Evolutionary conservation across 1,284 basidiomycete species (phyloP).

Genomic region (Volvariella volvacea): DNA sequence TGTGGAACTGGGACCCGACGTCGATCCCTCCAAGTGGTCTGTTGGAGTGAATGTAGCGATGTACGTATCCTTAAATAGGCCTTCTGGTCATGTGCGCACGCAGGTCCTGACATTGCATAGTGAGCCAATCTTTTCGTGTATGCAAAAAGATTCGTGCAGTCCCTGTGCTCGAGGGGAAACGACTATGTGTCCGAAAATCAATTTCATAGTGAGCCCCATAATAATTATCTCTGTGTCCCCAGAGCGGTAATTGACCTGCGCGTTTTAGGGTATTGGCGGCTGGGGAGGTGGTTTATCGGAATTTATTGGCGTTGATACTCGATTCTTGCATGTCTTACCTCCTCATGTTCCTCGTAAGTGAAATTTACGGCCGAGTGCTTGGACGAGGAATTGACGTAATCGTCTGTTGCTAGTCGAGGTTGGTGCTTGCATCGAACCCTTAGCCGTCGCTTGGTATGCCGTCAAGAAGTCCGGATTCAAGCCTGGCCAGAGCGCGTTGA

Average conservation of each 20-base stretch:
- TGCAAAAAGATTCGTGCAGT: slow-evolving; percentile 16
- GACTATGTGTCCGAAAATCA: slow-evolving; percentile 20
- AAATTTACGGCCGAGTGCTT: not conserved
- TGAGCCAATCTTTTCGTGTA: slow-evolving; percentile 23
- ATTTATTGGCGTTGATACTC: slow-evolving; percentile 21
- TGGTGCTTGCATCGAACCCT: slow-evolving; percentile 25
- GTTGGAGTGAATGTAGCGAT: slow-evolving; percentile 22
- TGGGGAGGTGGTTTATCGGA: slow-evolving; percentile 26
- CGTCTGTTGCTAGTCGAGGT: slow-evolving; percentile 18
- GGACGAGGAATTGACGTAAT: not conserved
- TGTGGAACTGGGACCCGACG: slow-evolving; percentile 18
- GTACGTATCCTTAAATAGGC: slow-evolving; percentile 14
- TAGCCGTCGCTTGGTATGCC: slow-evolving; percentile 25
- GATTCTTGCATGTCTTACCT: slow-evolving; percentile 20
- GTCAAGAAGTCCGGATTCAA: slow-evolving; percentile 23
- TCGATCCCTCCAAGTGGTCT: slow-evolving; percentile 19
- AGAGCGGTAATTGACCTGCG: too few relatives aligned
- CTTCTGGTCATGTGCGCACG: too few relatives aligned
- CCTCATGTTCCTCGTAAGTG: slow-evolving; percentile 19
- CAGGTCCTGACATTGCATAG: slow-evolving; percentile 10
- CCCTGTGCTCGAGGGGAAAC: slow-evolving; percentile 17
- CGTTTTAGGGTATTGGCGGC: slow-evolving; percentile 23
- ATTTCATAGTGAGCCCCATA: slow-evolving; percentile 25
- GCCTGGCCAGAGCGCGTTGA: slow-evolving; percentile 18
- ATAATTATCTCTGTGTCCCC: too few relatives aligned